phyloP scores from a whole-genome alignment of 1,139 yeast species.

The Yamadazyma atlantica region DNA sequence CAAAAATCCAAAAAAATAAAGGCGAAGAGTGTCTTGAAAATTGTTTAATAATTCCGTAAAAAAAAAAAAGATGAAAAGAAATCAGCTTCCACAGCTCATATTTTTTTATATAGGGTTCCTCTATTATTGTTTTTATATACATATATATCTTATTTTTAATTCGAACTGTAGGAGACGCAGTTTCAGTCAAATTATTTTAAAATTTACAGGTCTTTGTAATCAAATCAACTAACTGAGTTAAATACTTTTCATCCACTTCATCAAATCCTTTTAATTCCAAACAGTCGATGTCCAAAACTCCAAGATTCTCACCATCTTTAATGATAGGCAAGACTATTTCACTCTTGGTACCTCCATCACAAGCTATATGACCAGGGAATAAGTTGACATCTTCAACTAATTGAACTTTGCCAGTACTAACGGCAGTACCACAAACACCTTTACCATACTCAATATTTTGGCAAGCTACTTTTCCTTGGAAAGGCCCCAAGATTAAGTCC shows the following conservation, averaged over 20 bases:
- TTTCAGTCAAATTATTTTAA: not conserved
- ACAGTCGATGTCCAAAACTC: constrained; percentile 89
- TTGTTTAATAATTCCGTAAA: not conserved
- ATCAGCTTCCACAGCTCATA: not conserved
- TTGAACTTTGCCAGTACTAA: constrained; percentile 56
- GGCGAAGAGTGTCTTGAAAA: not conserved
- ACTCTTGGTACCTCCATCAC: constrained; percentile 92
- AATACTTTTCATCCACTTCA: constrained; percentile 53
- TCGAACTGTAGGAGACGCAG: not conserved
- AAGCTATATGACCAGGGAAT: constrained; percentile 93
- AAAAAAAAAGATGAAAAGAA: not conserved
- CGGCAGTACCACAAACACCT: constrained; percentile 94
- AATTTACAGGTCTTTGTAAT: constrained; percentile 52
- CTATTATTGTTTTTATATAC: constrained; percentile 2
- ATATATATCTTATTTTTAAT: not conserved
- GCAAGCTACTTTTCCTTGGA: constrained; percentile 96
- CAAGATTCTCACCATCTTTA: constrained; percentile 48
- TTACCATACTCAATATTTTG: constrained; percentile 73
- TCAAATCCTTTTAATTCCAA: constrained; percentile 62
- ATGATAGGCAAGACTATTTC: constrained; percentile 89
- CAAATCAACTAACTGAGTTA: constrained; percentile 58
- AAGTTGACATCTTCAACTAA: constrained; percentile 72
- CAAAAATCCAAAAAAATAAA: not conserved
- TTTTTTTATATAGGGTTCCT: constrained; percentile 2
- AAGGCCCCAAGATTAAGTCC: constrained; percentile 80